phyloP scores from a whole-genome alignment of 768 basidiomycete genomes.

The Kondoa malvinella region DNA sequence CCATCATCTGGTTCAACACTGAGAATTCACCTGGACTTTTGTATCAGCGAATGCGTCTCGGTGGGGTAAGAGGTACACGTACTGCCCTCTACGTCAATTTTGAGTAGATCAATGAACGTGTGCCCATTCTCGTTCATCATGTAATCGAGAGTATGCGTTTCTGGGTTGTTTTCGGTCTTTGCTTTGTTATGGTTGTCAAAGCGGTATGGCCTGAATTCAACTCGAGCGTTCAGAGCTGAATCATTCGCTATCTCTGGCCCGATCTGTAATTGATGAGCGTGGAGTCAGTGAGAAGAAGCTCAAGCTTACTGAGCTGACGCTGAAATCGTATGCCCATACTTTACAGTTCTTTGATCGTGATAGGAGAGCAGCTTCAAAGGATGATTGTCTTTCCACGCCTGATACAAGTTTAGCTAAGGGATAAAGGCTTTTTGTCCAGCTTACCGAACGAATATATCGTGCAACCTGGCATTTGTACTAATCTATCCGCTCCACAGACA shows the following conservation, averaged over 20 bases:
- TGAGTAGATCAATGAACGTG: conserved; percentile 1
- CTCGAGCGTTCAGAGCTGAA: background rate
- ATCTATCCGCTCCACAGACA: background rate
- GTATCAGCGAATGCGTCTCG: background rate
- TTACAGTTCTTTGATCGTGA: background rate
- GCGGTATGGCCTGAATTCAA: background rate
- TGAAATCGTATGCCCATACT: conserved; percentile 4
- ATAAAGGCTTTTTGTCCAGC: too few relatives aligned
- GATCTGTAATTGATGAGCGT: background rate
- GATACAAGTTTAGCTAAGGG: too few relatives aligned
- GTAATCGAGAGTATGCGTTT: background rate
- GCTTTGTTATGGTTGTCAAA: background rate
- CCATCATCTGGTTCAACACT: background rate
- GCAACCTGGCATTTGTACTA: background rate
- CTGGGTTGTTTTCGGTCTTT: background rate
- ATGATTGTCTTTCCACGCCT: background rate
- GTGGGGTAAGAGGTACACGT: background rate
- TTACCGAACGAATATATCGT: background rate
- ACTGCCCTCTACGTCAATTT: background rate
- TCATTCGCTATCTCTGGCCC: conserved; percentile 2
- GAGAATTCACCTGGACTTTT: background rate
- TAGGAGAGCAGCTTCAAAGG: conserved; percentile 2
- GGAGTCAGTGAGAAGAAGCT: background rate
- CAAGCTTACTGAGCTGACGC: background rate
- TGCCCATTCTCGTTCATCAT: conserved; percentile 1